Conservation (phyloP, 2,329 filamentous ascomycete species). For the Microsporum canis region DNA sequence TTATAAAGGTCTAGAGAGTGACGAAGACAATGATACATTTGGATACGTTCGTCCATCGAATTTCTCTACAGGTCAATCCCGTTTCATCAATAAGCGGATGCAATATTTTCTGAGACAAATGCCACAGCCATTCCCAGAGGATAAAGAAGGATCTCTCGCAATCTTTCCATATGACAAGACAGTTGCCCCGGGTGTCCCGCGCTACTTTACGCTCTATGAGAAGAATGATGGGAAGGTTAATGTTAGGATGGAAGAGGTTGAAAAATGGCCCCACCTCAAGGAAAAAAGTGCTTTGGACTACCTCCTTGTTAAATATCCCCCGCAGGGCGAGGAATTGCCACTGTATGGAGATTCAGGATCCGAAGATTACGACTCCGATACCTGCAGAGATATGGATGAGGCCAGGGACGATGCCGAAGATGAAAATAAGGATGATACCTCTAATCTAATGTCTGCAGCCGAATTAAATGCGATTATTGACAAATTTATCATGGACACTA, state of each 20-base stretch:
- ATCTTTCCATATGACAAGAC: slow-evolving; percentile 11
- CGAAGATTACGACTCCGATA: slow-evolving; percentile 47
- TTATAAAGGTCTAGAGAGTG: slow-evolving; percentile 24
- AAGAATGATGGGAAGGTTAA: slow-evolving; percentile 17
- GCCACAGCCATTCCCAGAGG: slow-evolving; percentile 16
- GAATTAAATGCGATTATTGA: slow-evolving; percentile 46
- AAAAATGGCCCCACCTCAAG: slow-evolving; percentile 22
- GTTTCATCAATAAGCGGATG: slow-evolving; percentile 24
- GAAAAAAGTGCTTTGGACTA: slow-evolving; percentile 19
- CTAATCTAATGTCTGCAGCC: slow-evolving; percentile 29
- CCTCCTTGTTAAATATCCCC: slow-evolving; percentile 36
- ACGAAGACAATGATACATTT: slow-evolving; percentile 18
- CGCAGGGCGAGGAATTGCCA: slow-evolving; percentile 36
- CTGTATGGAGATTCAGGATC: slow-evolving; percentile 46
- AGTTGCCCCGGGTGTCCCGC: slow-evolving; percentile 5
- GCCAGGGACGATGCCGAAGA: slow-evolving; percentile 34
- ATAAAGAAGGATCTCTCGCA: slow-evolving; percentile 20
- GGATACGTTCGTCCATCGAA: slow-evolving; percentile 19
- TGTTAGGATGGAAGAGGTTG: slow-evolving; percentile 20
- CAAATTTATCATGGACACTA: slow-evolving; percentile 41
- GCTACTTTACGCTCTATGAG: slow-evolving; percentile 24
- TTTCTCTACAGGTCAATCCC: slow-evolving; percentile 19
- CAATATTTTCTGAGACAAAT: slow-evolving; percentile 20
- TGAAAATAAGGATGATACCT: slow-evolving; percentile 11
- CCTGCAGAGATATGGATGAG: slow-evolving; percentile 50